A percentile compares a stretch with the other conserved stretches of the same genome.
These are phyloP conservation scores for Xylariaceae sp. DNA, from an alignment of 2,329 filamentous ascomycete species.

Conservation along the genomic window DNA sequence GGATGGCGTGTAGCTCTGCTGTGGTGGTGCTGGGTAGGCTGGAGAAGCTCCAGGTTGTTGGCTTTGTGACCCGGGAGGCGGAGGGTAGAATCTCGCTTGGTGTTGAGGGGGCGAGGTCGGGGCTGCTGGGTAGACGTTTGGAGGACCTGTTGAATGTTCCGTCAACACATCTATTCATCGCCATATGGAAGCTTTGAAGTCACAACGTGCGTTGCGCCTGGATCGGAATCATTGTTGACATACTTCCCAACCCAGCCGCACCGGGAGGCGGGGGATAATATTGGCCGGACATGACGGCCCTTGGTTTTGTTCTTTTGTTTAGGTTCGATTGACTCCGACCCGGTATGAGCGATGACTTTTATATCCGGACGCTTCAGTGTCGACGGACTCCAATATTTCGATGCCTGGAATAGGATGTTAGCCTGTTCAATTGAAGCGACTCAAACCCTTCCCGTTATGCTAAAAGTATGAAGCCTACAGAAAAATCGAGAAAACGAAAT, in stretches of 20 bases:
- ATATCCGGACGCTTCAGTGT: background rate
- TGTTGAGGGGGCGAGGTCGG: constrained; percentile 44
- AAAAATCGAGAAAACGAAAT: background rate
- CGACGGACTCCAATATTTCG: background rate
- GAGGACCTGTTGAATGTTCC: constrained; percentile 19
- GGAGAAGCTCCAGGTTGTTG: constrained; percentile 26
- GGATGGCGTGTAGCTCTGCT: constrained; percentile 3
- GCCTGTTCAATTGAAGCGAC: background rate
- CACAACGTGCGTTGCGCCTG: constrained; percentile 1
- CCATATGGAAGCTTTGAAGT: background rate
- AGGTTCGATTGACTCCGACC: background rate
- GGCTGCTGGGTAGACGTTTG: constrained; percentile 42
- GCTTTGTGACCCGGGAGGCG: constrained; percentile 36
- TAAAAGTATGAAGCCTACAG: background rate
- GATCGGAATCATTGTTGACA: constrained; percentile 12
- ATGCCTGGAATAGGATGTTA: background rate
- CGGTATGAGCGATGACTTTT: background rate
- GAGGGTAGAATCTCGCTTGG: constrained; percentile 41
- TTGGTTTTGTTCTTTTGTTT: background rate
- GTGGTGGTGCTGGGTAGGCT: constrained; percentile 27
- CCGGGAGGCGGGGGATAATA: constrained; percentile 46
- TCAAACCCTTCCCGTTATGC: no score
- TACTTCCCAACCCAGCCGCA: constrained; percentile 32
- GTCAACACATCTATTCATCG: constrained; percentile 2
- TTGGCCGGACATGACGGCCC: constrained; percentile 36